phyloP scores from a whole-genome alignment of 1,284 basidiomycete species.

The Irpex sp. region DNA sequence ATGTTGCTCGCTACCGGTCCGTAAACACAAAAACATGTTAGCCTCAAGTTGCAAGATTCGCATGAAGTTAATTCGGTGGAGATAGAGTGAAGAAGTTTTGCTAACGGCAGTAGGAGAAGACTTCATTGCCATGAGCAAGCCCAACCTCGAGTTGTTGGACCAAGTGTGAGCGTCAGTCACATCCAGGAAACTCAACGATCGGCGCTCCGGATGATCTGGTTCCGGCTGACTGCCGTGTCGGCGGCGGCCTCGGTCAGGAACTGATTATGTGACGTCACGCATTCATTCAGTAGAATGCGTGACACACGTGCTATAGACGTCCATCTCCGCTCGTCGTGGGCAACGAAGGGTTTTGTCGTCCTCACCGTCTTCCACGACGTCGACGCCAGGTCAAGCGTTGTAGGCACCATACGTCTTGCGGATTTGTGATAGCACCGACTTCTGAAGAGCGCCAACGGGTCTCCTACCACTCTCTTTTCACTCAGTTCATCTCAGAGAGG shows the following conservation, averaged over 20 bases:
- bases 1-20: not conserved
- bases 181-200: not conserved
- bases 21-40: not conserved
- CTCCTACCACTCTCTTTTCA: slow-evolving; percentile 2
- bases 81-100: not conserved
- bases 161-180: not conserved
- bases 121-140: not conserved
- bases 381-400: slow-evolving; percentile 14
- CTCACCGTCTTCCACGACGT: slow-evolving; percentile 16
- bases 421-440: slow-evolving; percentile 10
- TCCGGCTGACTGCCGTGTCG: not conserved
- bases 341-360: not conserved
- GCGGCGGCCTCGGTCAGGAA: not conserved
- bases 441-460: not conserved
- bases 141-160: not conserved
- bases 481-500: slow-evolving; percentile 1
- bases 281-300: not conserved
- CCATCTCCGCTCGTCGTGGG: slow-evolving; percentile 1
- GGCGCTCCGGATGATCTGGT: not conserved
- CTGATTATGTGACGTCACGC: not conserved
- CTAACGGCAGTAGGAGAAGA: not conserved
- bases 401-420: slow-evolving; percentile 1
- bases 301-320: slow-evolving; percentile 3
- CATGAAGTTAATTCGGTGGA: not conserved
- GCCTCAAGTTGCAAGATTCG: not conserved